Evolutionary conservation across 108 stramenopile genomes (phyloP).

Genomic region (Epithemia pelagica): DNA sequence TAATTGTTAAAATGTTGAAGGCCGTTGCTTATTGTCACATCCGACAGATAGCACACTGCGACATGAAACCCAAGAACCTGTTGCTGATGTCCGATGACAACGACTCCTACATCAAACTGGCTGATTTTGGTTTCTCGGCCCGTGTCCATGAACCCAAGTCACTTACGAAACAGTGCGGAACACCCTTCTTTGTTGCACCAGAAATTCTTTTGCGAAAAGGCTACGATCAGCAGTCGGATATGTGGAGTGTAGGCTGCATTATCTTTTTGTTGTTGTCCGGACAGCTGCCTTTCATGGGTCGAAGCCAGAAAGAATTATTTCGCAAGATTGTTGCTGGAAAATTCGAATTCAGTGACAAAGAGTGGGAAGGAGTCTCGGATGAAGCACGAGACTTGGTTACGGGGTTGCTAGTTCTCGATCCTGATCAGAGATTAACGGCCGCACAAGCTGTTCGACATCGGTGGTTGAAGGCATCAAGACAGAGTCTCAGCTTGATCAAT

Average conservation of each 20-base stretch:
- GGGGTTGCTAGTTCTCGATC: conserved; percentile 63
- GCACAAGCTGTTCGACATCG: conserved; percentile 61
- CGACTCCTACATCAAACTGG: conserved; percentile 77
- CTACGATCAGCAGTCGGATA: conserved; percentile 86
- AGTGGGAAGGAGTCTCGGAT: conserved; percentile 67
- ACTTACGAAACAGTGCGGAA: conserved; percentile 82
- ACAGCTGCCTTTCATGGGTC: conserved; percentile 74
- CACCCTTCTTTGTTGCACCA: conserved; percentile 94
- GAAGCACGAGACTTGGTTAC: conserved; percentile 84
- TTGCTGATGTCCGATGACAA: conserved; percentile 67
- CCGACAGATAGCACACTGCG: conserved; percentile 74
- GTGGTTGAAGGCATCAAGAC: conserved; percentile 64
- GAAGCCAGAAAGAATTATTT: conserved; percentile 68
- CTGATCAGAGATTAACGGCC: conserved; percentile 65
- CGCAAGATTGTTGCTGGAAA: conserved; percentile 64
- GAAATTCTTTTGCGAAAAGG: conserved; percentile 80
- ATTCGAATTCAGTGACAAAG: conserved; percentile 58
- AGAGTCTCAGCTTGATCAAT: conserved; percentile 31
- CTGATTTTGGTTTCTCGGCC: conserved; percentile 91
- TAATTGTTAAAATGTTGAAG: conserved; percentile 70
- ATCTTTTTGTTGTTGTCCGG: conserved; percentile 89
- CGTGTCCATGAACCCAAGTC: conserved; percentile 60
- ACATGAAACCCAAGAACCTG: conserved; percentile 91
- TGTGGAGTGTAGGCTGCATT: conserved; percentile 96
- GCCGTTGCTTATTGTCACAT: conserved; percentile 72